Evolutionary conservation across 2,329 filamentous ascomycete genomes (phyloP), one percentile per base, ranked within the genome.

Genomic region (Xylariomycetidae sp.): DNA sequence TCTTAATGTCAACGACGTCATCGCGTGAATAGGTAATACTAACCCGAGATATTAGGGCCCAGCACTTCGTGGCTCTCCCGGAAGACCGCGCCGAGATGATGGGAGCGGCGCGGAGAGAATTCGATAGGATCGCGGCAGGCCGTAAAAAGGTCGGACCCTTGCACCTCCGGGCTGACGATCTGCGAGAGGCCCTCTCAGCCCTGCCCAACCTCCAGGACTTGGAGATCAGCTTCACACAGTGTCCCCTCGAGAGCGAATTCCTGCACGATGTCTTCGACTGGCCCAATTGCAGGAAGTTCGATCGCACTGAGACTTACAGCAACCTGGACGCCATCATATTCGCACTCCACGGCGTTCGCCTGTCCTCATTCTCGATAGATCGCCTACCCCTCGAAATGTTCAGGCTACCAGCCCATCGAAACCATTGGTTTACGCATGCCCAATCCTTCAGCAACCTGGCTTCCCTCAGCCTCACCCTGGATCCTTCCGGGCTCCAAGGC

Each of bases 331-430:
- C 58, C 35, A 56, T 65, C 38, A 55, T 63, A 24, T 56, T 56
- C 20, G 60, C 61, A 19, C 38, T 61, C 32, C 55, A 61, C 24
- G 59, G 60, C 19, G 43, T 57, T 19, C 48, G 47, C 14, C 50
- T 67, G 25, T 43, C 48, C 9, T 58, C 60, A 5, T 57, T 68
- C 36, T 52, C 58, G 30, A 53, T 68, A 34, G 64, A 68, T 45
- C 59, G 62, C 10, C 53, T 68, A 31, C 65, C 64, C 6, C 54
- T 67, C 27, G 63, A 67, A 39, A 47, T 65, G 12, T 63, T 67
- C 40, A 56, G 59, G 30, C 34, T 58, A 25, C 43, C 53, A 7
- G 49, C 48, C 26, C 56, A 64, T 46, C 58, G 63, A 16, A 49
- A 47, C 10, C 57, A 61, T 36, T 68, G 64, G 64, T 61, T 63